phyloP scores from a whole-genome alignment of 106 monocot species.

The Acorus calamus region DNA sequence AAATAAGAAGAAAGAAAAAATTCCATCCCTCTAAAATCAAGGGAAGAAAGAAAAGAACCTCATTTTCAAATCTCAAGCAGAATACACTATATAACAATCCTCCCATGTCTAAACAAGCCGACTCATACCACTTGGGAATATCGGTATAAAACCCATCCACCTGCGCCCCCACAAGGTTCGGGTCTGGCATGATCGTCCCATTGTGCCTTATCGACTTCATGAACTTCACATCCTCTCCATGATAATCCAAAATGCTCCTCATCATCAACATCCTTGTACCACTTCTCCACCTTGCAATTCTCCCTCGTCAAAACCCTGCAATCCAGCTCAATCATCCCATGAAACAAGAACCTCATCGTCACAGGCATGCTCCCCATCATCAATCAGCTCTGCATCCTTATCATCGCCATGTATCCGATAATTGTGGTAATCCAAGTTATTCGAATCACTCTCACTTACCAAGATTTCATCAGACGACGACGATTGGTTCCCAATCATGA shows the following conservation, averaged over 20 bases:
- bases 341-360: conserved; percentile 41
- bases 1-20: no score
- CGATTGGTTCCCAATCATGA: no score
- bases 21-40: no score
- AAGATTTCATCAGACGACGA: neutral
- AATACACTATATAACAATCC: conserved; percentile 9
- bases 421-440: conserved; percentile 53
- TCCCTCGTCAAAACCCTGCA: conserved; percentile 54
- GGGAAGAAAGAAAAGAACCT: no score
- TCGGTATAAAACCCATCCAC: conserved; percentile 71
- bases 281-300: conserved; percentile 58
- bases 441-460: conserved; percentile 22
- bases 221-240: conserved; percentile 62
- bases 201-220: conserved; percentile 74
- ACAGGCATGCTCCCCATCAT: conserved; percentile 69
- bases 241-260: conserved; percentile 68
- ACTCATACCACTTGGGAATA: conserved; percentile 64
- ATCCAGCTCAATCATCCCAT: conserved; percentile 55
- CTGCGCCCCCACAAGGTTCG: conserved; percentile 59
- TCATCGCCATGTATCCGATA: conserved; percentile 13
- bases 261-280: conserved; percentile 83
- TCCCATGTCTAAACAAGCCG: conserved; percentile 49
- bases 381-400: conserved; percentile 63
- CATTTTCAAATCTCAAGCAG: no score
- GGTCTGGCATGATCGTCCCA: conserved; percentile 36